A percentile compares a stretch with the other conserved stretches of the same genome.
Conservation (phyloP, 1,284 basidiomycete species). For the Rhodotorula mucilaginosa region DNA sequence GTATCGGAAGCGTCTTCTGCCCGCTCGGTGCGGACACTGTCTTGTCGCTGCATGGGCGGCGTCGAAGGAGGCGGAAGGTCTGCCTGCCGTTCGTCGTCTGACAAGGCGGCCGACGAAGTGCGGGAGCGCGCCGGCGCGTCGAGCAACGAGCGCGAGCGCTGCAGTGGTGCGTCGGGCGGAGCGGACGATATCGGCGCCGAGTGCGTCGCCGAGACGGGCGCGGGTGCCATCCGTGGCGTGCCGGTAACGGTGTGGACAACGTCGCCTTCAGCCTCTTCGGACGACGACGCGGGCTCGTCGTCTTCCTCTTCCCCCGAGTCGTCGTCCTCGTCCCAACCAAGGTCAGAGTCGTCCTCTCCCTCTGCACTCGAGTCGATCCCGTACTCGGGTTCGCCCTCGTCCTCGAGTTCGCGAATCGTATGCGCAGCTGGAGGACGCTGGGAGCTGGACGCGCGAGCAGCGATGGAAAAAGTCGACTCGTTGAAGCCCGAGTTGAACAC, state of each 20-base stretch:
- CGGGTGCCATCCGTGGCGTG: too few species aligned
- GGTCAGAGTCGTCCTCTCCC: constrained; percentile 35
- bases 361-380: constrained; percentile 21
- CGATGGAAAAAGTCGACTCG: constrained; percentile 27
- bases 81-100: constrained; percentile 11
- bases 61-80: not conserved
- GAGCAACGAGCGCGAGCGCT: not conserved
- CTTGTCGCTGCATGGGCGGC: not conserved
- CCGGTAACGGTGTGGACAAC: too few species aligned
- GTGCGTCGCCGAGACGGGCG: not conserved
- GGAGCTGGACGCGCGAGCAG: not conserved
- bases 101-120: constrained; percentile 14
- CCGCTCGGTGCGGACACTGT: not conserved
- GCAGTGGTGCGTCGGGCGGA: not conserved
- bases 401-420: constrained; percentile 10
- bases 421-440: not conserved
- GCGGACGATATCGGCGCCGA: not conserved
- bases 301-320: constrained; percentile 26
- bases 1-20: not conserved
- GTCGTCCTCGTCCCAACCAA: constrained; percentile 43
- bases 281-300: not conserved
- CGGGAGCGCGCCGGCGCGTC: constrained; percentile 14
- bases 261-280: not conserved
- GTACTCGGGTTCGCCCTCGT: constrained; percentile 30
- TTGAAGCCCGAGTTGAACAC: constrained; percentile 43